Base-by-base conservation (phyloP, 331 rosid species). In the Pyracantha coccinea region DNA sequence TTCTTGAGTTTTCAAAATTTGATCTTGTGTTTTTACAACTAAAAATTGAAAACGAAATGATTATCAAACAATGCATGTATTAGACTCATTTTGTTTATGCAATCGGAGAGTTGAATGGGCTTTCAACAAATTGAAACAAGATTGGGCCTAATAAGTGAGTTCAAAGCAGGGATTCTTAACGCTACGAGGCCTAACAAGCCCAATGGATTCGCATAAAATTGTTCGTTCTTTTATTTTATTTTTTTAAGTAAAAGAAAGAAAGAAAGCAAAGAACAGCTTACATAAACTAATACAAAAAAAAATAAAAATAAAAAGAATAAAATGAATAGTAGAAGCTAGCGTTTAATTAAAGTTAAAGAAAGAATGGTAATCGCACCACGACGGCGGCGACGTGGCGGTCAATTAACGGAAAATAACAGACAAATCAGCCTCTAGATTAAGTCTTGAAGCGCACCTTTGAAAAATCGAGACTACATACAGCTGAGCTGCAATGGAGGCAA, bases 401-500 rank as follows among this genome's bases (percentile, higher is more conserved):
- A 38, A 10, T 59, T 23, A 20, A 59, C 35, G 38, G 7, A 23
- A 38, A 28, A 24, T 60, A 60, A 11, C 29, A 52, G 19, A 25
- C 17, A 69, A 45, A 68, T 66, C 19, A 25, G 17, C 61, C 27
- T n/a, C 47, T 21, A 32, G 44, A 31, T 41, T 33, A 20, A 31
- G 31, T 2, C 12, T 25, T 35, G 66, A 1, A n/a, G 52, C 58
- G 8, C 6, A 23, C 33, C 45, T 57, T 35, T 71, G 54, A 32
- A 55, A 63, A 33, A 5, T 20, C 58, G 13, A n/a, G 27, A 20
- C 58, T 2, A 38, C 45, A 13, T 38, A 10, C 45, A 1, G 13
- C 45, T 38, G 45, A 38, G 45, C 14, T 12, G 7, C 38, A 27
- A 80, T 81, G 84, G 84, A 81, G 24, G 75, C 84, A 6, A 81